Evolutionary conservation across 163 green algal species (phyloP), one percentile per base, ranked within the genome.

Genomic region (Volvox carteri): DNA sequence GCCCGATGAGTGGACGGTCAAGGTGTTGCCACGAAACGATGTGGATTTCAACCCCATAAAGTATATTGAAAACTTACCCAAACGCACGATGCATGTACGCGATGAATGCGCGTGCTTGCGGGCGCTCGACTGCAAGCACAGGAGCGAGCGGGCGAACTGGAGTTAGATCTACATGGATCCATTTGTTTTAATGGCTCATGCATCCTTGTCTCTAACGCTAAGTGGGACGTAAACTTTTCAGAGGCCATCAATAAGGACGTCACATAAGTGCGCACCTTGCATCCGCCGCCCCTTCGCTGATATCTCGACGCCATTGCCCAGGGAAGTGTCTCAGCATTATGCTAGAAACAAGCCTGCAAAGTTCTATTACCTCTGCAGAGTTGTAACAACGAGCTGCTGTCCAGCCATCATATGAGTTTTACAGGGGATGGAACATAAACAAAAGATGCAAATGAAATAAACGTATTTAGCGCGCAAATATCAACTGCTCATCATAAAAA

Each of bases 71-170:
- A 33, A 68, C 16, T 68, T 65, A 48, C 25, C 50, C 25, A 84
- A 16, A 8, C 28, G 3, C 44, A n/a, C 5, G 18, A 8, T 23
- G 44, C 23, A 28, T 44, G 11, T 9, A 28, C 30, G 8, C 73
- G 30, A 28, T 65, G 42, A 5, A 42, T 25, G 30, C 62, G 23
- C 25, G 73, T 78, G 28, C 42, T 60, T 80, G 41, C 7, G 7
- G 23, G 78, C 39, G 78, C 42, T 60, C 56, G 78, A 54, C 78
- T 86, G 78, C 78, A 86, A 86, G 78, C 77, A 56, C 76, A 70
- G 7, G 14, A 44, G 6, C 46, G 60, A 35, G 50, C 8, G 16
- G 67, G 67, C 1, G 33, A 18, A 21, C 39, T 37, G 33, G 30
- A 30, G 23, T 58, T 78, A 56, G 70, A 78, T 78, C 70, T 56